Conservation (phyloP, 306 rosid genomes). For the Pterocarpus macrocarpus region DNA sequence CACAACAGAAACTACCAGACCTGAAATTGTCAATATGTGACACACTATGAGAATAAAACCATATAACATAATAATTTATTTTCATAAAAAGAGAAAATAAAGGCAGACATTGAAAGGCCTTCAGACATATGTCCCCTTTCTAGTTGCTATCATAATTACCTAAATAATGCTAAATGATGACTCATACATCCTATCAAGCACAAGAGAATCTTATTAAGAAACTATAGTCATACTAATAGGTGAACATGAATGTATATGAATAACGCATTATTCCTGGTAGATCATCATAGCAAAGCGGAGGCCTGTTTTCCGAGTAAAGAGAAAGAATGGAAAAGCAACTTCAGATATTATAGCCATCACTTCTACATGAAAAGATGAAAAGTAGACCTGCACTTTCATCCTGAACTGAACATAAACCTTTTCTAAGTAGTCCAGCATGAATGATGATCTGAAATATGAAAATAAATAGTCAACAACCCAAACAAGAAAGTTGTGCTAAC, state of each 20-base stretch:
- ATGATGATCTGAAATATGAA: slow-evolving; percentile 70
- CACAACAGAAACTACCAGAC: slow-evolving; percentile 75
- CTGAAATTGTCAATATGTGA: slow-evolving; percentile 59
- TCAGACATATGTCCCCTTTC: not conserved
- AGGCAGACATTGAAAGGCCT: slow-evolving; percentile 19
- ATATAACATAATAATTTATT: slow-evolving; percentile 7
- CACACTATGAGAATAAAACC: slow-evolving; percentile 27
- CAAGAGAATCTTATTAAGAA: slow-evolving; percentile 31
- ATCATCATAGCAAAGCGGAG: slow-evolving; percentile 33
- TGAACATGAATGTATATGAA: slow-evolving; percentile 26
- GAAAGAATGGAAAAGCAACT: slow-evolving; percentile 17
- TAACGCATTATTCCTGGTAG: slow-evolving; percentile 18
- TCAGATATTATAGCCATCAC: slow-evolving; percentile 25
- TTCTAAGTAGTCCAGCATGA: slow-evolving; percentile 71
- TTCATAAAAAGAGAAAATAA: slow-evolving; percentile 16
- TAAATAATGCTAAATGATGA: slow-evolving; percentile 16
- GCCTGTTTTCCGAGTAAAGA: slow-evolving; percentile 8
- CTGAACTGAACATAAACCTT: slow-evolving; percentile 90
- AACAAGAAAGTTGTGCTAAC: not conserved
- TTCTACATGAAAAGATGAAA: slow-evolving; percentile 46
- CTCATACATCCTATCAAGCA: slow-evolving; percentile 6
- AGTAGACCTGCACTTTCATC: slow-evolving; percentile 87
- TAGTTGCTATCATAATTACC: not conserved
- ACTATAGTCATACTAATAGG: not conserved
- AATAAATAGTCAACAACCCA: slow-evolving; percentile 42